Base-by-base conservation (phyloP, 2,329 filamentous ascomycete genomes). In the Diaporthe amygdali region DNA sequence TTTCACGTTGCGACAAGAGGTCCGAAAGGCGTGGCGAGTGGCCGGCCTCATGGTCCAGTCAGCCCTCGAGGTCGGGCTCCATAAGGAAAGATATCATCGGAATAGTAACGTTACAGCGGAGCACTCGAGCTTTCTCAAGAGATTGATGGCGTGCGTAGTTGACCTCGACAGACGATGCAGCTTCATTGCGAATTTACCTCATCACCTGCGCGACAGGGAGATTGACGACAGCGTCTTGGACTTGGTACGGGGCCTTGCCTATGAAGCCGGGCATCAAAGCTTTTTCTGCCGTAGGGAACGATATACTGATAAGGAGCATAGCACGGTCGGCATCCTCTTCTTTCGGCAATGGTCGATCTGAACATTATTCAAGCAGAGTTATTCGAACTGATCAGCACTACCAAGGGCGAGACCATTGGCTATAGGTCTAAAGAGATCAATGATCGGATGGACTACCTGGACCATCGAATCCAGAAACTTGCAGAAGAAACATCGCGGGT, bases 381-480 rank as follows among this genome's bases (percentile, higher is more conserved):
- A 2, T 59, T 59, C 12, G 55, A 59, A 37, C 17, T 59, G 5
- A 30, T 59, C 25, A 41, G 55, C 37, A 59, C 25, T 1, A 10
- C 55, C 37, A 59, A 59, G 55, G 37, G 37, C 12, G 55, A 44
- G 39, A 59, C 8, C 22, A 25, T 22, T 27, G 22, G 55, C 22
- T 59, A 59, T 17, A 59, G 44, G 37, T 59, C 55, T 2, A 59
- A 30, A 30, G 55, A 59, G 10, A 59, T 30, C 55, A 59, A 59
- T 15, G 55, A 59, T 30, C 34, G 55, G 8, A 59, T 59, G 55
- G 55, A 59, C 55, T 59, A 59, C 55, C 55, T 59, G 25, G 55
- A 59, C 37, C 55, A 59, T 5, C 37, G 55, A 5, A 59, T 59
- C 37, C 55, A 59, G 22, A 59, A 30, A 5, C 2, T 59, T 15